Evolutionary conservation across 2,329 filamentous ascomycete species (phyloP).

Genomic region (Cladosporium sp.): DNA sequence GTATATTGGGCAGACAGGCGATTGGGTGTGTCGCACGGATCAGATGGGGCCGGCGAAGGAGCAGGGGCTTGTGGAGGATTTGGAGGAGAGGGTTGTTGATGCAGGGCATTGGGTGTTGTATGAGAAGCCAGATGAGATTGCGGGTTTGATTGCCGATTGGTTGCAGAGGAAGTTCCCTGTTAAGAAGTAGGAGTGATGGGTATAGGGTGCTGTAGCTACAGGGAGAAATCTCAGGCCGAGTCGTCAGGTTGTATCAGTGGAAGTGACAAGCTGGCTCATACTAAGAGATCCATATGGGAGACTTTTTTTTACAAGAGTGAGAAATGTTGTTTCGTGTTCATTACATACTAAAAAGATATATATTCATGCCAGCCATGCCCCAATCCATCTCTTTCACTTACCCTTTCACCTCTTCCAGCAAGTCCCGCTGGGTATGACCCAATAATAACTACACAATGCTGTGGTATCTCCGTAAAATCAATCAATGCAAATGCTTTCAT

Average conservation of each 20-base stretch:
- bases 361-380: neutral
- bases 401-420: neutral
- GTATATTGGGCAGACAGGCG: constrained; percentile 39
- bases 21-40: constrained; percentile 41
- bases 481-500: constrained; percentile 6
- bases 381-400: constrained; percentile 9
- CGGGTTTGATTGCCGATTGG: constrained; percentile 24
- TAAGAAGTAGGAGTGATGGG: constrained; percentile 1
- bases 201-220: neutral
- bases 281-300: neutral
- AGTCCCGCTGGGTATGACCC: neutral
- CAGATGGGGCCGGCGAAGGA: constrained; percentile 33
- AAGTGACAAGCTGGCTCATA: neutral
- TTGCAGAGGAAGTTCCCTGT: constrained; percentile 22
- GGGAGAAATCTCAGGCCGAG: neutral
- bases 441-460: neutral
- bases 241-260: neutral
- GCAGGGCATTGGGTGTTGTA: constrained; percentile 42
- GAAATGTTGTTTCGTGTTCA: neutral
- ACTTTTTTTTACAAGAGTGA: neutral
- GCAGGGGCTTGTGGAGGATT: constrained; percentile 35
- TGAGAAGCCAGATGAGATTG: constrained; percentile 40
- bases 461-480: neutral
- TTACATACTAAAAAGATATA: constrained; percentile 2
- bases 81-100: constrained; percentile 40